Conservation (phyloP, 306 rosid species). For the Trichosanthes truncata region DNA sequence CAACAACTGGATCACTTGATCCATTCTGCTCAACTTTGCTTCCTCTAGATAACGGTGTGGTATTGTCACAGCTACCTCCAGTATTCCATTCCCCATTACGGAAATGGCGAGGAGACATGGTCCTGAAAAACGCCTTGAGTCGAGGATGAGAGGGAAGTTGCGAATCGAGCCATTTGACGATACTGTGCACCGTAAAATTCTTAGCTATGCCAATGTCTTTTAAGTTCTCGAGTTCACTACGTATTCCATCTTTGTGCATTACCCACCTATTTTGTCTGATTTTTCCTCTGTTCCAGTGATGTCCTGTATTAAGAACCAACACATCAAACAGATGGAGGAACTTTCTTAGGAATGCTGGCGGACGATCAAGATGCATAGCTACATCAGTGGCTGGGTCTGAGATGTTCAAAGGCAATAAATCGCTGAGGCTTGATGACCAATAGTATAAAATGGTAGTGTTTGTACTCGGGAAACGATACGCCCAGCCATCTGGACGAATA, state of each 20-base stretch:
- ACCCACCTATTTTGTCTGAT: conserved; percentile 67
- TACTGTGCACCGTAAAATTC: conserved; percentile 50
- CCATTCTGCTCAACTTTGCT: conserved; percentile 48
- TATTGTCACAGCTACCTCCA: conserved; percentile 71
- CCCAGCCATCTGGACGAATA: conserved; percentile 94
- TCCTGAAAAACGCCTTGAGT: conserved; percentile 78
- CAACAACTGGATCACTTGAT: conserved; percentile 45
- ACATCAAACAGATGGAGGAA: conserved; percentile 56
- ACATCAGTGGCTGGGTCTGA: conserved; percentile 34
- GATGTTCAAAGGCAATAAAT: conserved; percentile 52
- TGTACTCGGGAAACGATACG: conserved; percentile 60
- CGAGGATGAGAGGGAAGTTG: conserved; percentile 52
- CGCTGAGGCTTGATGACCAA: conserved; percentile 87
- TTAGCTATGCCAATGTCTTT: conserved; percentile 49
- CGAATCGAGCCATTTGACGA: conserved; percentile 63
- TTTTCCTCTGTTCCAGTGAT: conserved; percentile 91
- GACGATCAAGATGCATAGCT: conserved; percentile 90
- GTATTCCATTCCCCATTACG: conserved; percentile 82
- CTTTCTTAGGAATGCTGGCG: conserved; percentile 63
- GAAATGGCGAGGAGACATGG: conserved; percentile 83
- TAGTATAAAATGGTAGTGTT: conserved; percentile 80
- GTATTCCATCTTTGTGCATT: conserved; percentile 62
- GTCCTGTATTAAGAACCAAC: conserved; percentile 89
- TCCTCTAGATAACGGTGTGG: conserved; percentile 49
- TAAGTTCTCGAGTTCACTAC: conserved; percentile 33